These are phyloP conservation scores for Phytophthora syringae DNA, from an alignment of 352 stramenopile species.

Conservation along the genomic window DNA sequence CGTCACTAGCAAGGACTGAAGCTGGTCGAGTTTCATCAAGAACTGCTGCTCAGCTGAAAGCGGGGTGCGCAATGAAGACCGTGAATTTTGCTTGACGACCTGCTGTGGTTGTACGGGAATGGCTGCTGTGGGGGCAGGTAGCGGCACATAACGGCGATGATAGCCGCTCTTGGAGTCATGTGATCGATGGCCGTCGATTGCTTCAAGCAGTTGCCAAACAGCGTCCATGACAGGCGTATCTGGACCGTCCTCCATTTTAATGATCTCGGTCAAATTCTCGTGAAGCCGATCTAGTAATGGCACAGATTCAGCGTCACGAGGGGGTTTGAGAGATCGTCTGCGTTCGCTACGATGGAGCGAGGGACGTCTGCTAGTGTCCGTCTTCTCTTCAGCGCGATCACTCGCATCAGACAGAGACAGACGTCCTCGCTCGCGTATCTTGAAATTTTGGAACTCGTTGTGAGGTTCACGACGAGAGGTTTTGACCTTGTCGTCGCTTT, in stretches of 20 bases:
- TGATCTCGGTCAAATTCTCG: slow-evolving; percentile 53
- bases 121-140: background rate
- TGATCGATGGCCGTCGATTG: slow-evolving; percentile 44
- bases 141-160: slow-evolving; percentile 22
- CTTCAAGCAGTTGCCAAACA: slow-evolving; percentile 61
- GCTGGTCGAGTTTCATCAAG: slow-evolving; percentile 68
- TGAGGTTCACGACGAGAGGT: slow-evolving; percentile 7
- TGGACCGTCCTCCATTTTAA: slow-evolving; percentile 51
- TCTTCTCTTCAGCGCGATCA: slow-evolving; percentile 12
- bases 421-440: slow-evolving; percentile 54
- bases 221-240: slow-evolving; percentile 39
- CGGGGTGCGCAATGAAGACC: slow-evolving; percentile 25
- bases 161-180: slow-evolving; percentile 41
- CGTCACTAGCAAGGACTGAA: slow-evolving; percentile 55
- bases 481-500: slow-evolving; percentile 14
- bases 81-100: slow-evolving; percentile 4
- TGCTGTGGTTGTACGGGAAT: slow-evolving; percentile 9
- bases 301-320: slow-evolving; percentile 13
- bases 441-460: slow-evolving; percentile 40
- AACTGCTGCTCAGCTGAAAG: slow-evolving; percentile 68
- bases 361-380: background rate
- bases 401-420: slow-evolving; percentile 33
- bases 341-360: slow-evolving; percentile 23
- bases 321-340: slow-evolving; percentile 20
- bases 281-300: slow-evolving; percentile 53